A percentile compares a stretch with the other conserved stretches of the same genome.
Conservation (phyloP, 1,284 basidiomycete species). For the Moesziomyces globuligerus region DNA sequence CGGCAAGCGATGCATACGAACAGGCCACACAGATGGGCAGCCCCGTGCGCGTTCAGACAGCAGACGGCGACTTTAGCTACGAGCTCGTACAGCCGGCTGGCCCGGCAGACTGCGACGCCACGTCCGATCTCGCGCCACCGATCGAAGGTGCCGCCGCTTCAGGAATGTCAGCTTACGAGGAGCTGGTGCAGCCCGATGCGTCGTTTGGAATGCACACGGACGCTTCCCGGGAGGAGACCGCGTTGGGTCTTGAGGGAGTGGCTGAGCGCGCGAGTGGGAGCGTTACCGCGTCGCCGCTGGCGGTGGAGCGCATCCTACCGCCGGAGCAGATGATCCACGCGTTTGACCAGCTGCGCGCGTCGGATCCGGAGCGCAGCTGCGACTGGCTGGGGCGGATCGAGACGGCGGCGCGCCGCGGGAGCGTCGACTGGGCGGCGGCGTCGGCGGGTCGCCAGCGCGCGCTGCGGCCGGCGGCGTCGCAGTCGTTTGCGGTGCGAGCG, state of each 20-base stretch:
- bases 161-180: too few relatives aligned
- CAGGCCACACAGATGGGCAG: not conserved
- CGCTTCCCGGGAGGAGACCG: not conserved
- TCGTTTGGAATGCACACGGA: not conserved
- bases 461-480: constrained; percentile 10
- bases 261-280: not conserved
- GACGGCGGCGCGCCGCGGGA: constrained; percentile 6
- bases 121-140: too few relatives aligned
- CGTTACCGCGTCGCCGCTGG: constrained; percentile 7
- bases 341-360: constrained; percentile 42
- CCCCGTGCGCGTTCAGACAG: not conserved
- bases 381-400: constrained; percentile 33
- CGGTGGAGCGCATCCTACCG: constrained; percentile 47
- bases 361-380: constrained; percentile 21
- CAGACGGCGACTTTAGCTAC: constrained; percentile 28
- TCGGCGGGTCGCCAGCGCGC: not conserved
- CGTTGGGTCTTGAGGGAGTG: not conserved
- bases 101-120: not conserved
- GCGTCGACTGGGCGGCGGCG: constrained; percentile 13
- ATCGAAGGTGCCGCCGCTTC: too few relatives aligned
- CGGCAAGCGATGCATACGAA: not conserved
- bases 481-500: constrained; percentile 7
- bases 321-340: constrained; percentile 49
- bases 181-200: not conserved
- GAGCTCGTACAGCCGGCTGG: constrained; percentile 18